Evolutionary conservation across 768 basidiomycete species (phyloP), one percentile per base, ranked within the genome.

Genomic region (Rhizopogon roseolus): DNA sequence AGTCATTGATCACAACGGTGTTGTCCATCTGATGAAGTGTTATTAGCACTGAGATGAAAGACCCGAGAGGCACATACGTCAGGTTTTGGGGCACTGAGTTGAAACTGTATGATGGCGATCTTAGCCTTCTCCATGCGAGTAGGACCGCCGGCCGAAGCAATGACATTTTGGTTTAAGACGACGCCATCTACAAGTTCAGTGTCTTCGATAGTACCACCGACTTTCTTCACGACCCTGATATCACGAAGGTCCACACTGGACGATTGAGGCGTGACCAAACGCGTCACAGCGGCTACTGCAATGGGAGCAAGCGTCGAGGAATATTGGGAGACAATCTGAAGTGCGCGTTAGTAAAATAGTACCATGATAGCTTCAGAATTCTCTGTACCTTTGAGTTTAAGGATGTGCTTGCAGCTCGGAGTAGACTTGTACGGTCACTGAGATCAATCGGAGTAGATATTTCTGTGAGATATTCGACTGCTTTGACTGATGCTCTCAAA

Each of bases 181-280:
- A 98, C 88, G 51, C 97, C 97, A 54, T 98, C 94, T 25, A 97
- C 81, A 16, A 99, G 81, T 62, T 98, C 94, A 3, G 97, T 98
- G 69, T 99, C 97, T 70, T 99, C 97, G 57, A 99, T 99, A 2
- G 97, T 98, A 41, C 97, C 97, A 19, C 97, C 97, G 49, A 98
- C 92, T 70, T 98, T 98, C 76, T 96, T 98, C 49, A 99, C 94
- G 59, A 99, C 79, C 32, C 97, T 86, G 65, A 98, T 87, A 70
- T 99, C 97, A 55, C 93, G 82, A 22, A 99, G 84, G 71, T 99
- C 97, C 49, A 99, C 97, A 64, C 93, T 98, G 9, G 90, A 88
- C 4, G 95, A 95, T 5, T 87, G 85, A 0, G 91, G 80, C 0
- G 91, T 91, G 44, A 91, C 85, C 39, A 99, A 82, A 56, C 94